phyloP scores from a whole-genome alignment of 192 early-diverging fungal genomes.

The Entophlyctis luteolus region DNA sequence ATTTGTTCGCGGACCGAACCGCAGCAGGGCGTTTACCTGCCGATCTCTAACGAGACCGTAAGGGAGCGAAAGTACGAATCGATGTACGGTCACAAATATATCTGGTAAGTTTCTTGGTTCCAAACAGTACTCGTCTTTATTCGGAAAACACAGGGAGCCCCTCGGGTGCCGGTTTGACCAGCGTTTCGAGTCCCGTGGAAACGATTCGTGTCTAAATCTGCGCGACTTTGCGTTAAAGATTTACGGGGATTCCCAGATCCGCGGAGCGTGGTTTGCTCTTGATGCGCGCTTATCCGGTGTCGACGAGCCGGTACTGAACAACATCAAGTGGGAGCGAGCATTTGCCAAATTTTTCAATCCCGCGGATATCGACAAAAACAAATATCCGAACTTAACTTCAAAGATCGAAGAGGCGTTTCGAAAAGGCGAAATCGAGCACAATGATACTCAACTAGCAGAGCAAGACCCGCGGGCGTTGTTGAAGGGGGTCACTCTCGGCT shows the following conservation, averaged over 20 bases:
- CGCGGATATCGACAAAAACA: background rate
- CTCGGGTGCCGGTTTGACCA: constrained; percentile 5
- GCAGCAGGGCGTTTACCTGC: background rate
- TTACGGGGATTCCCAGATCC: background rate
- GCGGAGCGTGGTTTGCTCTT: background rate
- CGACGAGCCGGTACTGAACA: background rate
- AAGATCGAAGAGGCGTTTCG: background rate
- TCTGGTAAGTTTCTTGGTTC: background rate
- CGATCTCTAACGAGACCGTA: background rate
- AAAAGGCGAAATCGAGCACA: too few relatives aligned
- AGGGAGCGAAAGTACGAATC: background rate
- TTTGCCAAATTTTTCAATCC: background rate
- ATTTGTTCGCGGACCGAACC: background rate
- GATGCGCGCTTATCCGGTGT: background rate
- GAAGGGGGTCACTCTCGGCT: background rate
- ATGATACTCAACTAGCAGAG: background rate
- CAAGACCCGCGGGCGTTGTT: background rate
- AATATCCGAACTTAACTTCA: background rate
- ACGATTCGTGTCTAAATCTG: background rate
- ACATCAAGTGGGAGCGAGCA: background rate
- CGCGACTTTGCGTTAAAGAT: background rate
- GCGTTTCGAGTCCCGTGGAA: background rate
- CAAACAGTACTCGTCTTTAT: background rate
- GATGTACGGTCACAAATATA: background rate
- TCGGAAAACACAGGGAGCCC: background rate